These are phyloP conservation scores for Dactylellina drechsleri DNA, from an alignment of 2,329 filamentous ascomycete species.

Conservation along the genomic window DNA sequence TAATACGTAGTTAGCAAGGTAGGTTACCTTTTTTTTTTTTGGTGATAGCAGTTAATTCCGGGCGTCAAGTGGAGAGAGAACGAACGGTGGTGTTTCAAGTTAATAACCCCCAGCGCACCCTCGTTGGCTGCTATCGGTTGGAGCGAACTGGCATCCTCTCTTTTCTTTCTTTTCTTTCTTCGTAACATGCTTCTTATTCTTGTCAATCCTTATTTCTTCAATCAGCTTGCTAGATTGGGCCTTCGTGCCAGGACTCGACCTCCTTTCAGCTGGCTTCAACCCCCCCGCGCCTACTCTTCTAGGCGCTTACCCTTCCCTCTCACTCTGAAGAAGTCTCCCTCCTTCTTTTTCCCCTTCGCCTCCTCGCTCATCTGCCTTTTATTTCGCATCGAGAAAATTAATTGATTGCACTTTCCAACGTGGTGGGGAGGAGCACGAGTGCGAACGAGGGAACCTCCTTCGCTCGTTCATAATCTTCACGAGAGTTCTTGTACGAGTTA, in stretches of 20 bases:
- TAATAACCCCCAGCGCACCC: constrained; percentile 33
- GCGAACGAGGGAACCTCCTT: constrained; percentile 46
- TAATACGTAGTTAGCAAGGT: too few species aligned
- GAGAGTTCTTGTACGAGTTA: background rate
- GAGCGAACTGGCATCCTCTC: constrained; percentile 48
- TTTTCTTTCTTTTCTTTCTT: constrained; percentile 12
- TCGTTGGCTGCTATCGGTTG: constrained; percentile 41
- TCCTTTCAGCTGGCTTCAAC: constrained; percentile 51
- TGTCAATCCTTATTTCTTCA: constrained; percentile 36
- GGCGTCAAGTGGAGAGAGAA: constrained; percentile 25
- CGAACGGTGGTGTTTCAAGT: constrained; percentile 45
- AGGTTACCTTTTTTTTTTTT: too few species aligned
- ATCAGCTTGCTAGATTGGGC: constrained; percentile 55
- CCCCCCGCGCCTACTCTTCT: constrained; percentile 34
- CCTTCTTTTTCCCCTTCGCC: constrained; percentile 7
- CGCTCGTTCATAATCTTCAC: constrained; percentile 36
- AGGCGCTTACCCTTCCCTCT: constrained; percentile 50
- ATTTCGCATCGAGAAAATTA: constrained; percentile 1
- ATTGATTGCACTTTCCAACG: constrained; percentile 2
- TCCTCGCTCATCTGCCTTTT: constrained; percentile 8
- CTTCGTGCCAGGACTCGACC: constrained; percentile 50
- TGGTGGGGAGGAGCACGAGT: constrained; percentile 19
- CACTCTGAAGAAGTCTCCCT: background rate
- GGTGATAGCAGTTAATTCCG: background rate
- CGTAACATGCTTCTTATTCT: too few species aligned